Base-by-base conservation (phyloP, 1,139 yeast genomes). In the Hansenula lynferdii region DNA sequence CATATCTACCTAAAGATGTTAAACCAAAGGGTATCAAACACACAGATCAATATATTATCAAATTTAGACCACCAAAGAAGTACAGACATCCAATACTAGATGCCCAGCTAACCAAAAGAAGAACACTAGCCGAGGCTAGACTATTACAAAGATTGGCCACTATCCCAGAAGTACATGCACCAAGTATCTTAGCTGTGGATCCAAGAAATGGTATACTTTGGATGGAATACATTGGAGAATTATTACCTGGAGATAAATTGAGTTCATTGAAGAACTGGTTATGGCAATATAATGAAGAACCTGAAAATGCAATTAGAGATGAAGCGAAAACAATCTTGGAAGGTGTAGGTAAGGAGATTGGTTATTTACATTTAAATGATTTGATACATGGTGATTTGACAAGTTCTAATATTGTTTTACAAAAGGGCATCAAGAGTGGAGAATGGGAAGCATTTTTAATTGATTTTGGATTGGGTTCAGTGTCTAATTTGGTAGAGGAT, bases 341-440 rank as follows among this genome's bases (percentile, higher is more conserved):
- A 7, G 56, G 60, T 16, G 87, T 85, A 3, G 99, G 98, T 0
- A 54, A 56, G 28, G 73, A 79, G 41, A 75, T 94, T 34, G 97
- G 85, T 0, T 59, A 69, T 39, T 64, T 92, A 51, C 99, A 94
- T 61, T 55, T 72, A 47, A 69, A 77, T 45, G 95, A 87, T 47
- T 76, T 86, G 62, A 80, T 89, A 22, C 99, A 94, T 58, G 98
- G 99, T 1, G 99, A 94, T 57, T 69, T 94, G 52, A 94, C 99
- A 0, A 80, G 94, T 20, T 89, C 97, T 0, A 94, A 94, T 55
- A 75, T 90, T 22, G 72, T 94, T 35, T 58, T 90, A 10, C 70
- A 69, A 22, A 50, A 48, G 20, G 37, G 37, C 11, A 37, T 40
- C 17, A 42, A 36, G 34, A 45, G 39, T 2, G 30, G 21, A 2